Base-by-base conservation (phyloP, 2,329 filamentous ascomycete species). In the Exophiala lecanii-corni region DNA sequence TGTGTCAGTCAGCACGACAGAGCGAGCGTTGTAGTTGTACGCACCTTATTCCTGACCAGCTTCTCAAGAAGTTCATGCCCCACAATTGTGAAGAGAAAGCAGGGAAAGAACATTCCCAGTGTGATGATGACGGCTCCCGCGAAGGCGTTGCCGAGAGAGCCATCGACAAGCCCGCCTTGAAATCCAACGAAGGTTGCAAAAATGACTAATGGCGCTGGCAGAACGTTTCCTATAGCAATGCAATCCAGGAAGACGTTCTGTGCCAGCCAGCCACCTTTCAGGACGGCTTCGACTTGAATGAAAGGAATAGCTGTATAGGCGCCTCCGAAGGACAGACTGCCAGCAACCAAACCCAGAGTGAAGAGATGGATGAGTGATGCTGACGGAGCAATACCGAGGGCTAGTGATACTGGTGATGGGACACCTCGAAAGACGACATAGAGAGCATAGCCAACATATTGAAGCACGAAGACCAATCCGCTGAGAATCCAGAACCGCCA, bases 261-360 rank as follows among this genome's bases (percentile, higher is more conserved):
- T 23, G 58, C 54, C 17, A 63, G 49, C 61, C 61, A 64, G 10
- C 41, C 57, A 18, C 61, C 61, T 45, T 61, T 57, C 20, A 63
- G 40, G 20, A 64, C 61, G 26, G 60, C 61, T 49, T 63, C 61
- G 31, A 61, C 59, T 43, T 63, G 60, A 13, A 63, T 50, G 45
- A 63, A 61, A 23, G 61, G 60, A 37, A 63, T 61, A 9, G 60
- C 59, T 25, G 60, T 62, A 40, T 63, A 63, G 10, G 59, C 58
- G 32, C 61, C 59, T 33, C 60, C 60, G 40, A 63, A 62, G 19
- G 59, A 62, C 13, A 63, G 52, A 44, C 51, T 55, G 31, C 60
- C 59, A 10, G 60, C 56, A 10, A 62, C 58, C 15, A 61, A 49
- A 13, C 57, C 57, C 35, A 61, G 56, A 18, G 57, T 40, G 42